These are phyloP conservation scores for Hymenotorrendiella dingleyae DNA, from an alignment of 2,329 filamentous ascomycete species.

Conservation along the genomic window DNA sequence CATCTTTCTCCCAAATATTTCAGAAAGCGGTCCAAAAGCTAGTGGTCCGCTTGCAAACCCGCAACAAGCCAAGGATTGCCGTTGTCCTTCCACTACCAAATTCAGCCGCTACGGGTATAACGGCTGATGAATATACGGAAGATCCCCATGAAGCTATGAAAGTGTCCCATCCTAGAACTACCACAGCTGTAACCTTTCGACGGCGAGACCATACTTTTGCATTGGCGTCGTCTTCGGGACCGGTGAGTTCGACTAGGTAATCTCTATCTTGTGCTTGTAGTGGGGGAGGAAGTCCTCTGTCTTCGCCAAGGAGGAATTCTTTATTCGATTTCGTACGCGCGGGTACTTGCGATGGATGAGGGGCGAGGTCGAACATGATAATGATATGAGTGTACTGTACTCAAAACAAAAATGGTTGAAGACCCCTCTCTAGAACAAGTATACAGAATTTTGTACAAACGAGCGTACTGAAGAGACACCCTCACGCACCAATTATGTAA, in stretches of 20 bases:
- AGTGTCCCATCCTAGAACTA: conserved; percentile 9
- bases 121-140: conserved; percentile 31
- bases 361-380: conserved; percentile 4
- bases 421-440: too few relatives aligned
- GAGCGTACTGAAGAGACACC: too few relatives aligned
- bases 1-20: conserved; percentile 13
- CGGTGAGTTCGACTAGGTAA: conserved; percentile 12
- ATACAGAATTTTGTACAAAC: too few relatives aligned
- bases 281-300: conserved; percentile 2
- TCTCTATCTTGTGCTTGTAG: conserved; percentile 1
- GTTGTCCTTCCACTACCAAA: conserved; percentile 37
- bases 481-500: too few relatives aligned
- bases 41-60: conserved; percentile 24
- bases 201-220: conserved; percentile 9
- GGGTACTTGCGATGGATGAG: background rate
- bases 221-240: conserved; percentile 7
- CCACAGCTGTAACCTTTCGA: conserved; percentile 3
- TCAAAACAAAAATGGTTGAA: too few relatives aligned
- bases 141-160: conserved; percentile 11
- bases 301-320: background rate
- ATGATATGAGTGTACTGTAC: too few relatives aligned
- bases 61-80: conserved; percentile 34
- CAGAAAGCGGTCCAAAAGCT: conserved; percentile 12
- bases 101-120: conserved; percentile 29
- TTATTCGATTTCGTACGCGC: background rate